A percentile compares a stretch with the other conserved stretches of the same genome.
These are phyloP conservation scores for Castanea mollissima DNA, from an alignment of 306 rosid genomes.

Conservation along the genomic window DNA sequence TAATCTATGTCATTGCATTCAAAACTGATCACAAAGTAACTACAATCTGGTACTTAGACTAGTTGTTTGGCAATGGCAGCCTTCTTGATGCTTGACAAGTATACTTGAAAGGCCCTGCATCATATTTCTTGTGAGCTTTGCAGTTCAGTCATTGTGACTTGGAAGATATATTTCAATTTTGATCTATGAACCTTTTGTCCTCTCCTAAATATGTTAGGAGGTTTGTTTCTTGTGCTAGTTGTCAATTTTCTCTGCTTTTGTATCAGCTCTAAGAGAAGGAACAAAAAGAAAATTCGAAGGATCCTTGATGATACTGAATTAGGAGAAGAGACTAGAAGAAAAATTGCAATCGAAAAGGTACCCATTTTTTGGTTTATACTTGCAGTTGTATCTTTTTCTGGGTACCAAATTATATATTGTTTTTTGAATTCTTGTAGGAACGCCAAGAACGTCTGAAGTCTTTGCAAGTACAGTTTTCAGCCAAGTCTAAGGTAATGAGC, in stretches of 20 bases:
- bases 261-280: constrained; percentile 72
- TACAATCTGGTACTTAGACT: no score
- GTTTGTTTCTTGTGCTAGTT: background rate
- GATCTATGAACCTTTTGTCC: background rate
- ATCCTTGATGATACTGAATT: constrained; percentile 95
- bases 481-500: constrained; percentile 52
- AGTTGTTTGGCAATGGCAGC: no score
- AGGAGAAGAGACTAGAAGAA: constrained; percentile 93
- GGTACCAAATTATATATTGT: constrained; percentile 12
- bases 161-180: background rate
- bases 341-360: constrained; percentile 97
- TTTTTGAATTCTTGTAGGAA: constrained; percentile 52
- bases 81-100: no score
- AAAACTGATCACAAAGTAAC: no score
- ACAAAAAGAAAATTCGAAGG: constrained; percentile 81
- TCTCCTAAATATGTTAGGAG: background rate
- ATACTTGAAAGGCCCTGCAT: no score
- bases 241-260: background rate
- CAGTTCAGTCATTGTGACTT: constrained; percentile 12
- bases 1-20: no score
- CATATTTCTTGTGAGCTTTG: background rate
- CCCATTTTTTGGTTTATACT: constrained; percentile 6
- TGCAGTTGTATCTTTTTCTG: constrained; percentile 7
- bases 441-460: constrained; percentile 94
- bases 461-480: constrained; percentile 75